Evolutionary conservation across 768 basidiomycete genomes (phyloP).

Genomic region (Mycena galopus): DNA sequence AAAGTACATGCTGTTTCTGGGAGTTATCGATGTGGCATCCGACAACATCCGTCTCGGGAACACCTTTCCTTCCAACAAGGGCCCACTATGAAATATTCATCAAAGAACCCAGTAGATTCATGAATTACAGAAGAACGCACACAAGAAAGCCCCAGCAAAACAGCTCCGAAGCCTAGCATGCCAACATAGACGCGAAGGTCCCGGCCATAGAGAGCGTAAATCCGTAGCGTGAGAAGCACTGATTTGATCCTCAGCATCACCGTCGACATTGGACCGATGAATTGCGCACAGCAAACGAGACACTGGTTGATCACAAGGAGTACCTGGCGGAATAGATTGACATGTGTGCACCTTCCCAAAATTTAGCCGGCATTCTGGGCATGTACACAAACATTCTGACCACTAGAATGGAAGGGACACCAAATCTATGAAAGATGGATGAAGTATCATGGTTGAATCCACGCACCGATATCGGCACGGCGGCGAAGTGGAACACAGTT

Average conservation of each 20-base stretch:
- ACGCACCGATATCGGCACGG: conserved; percentile 19
- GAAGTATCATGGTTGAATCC: not conserved
- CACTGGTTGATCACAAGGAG: conserved; percentile 25
- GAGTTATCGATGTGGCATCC: conserved; percentile 26
- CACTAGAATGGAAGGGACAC: not conserved
- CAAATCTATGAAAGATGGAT: not conserved
- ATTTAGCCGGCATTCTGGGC: not conserved
- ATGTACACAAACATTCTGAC: not conserved
- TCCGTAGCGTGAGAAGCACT: conserved; percentile 23
- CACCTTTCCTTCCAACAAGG: conserved; percentile 4
- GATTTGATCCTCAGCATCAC: too few relatives aligned
- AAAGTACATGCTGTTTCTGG: not conserved
- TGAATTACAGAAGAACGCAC: not conserved
- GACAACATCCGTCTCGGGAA: not conserved
- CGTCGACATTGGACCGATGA: not conserved
- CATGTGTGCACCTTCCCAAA: conserved; percentile 1
- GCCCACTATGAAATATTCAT: conserved; percentile 16
- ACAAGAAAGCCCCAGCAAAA: not conserved
- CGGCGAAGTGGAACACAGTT: conserved; percentile 19
- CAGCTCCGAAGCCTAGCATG: not conserved
- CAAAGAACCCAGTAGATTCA: not conserved
- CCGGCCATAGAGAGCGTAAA: conserved; percentile 26
- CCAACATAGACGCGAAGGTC: conserved; percentile 1
- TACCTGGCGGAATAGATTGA: conserved; percentile 28
- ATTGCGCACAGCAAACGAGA: conserved; percentile 10